Base-by-base conservation (phyloP, 345 rosid genomes). In the Brassica carinata region DNA sequence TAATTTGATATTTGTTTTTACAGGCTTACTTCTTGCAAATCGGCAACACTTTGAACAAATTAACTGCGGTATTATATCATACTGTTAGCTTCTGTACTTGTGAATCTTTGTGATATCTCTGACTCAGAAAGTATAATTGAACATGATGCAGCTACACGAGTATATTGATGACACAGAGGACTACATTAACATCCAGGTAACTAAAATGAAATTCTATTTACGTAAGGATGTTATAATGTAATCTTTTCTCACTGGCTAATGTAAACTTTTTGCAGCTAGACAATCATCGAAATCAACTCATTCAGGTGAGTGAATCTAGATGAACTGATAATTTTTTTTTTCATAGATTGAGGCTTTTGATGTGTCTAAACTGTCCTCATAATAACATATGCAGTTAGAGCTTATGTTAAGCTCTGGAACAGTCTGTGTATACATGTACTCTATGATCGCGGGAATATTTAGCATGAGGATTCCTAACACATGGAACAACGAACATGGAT, bases 91-190 rank as follows among this genome's bases (percentile, higher is more conserved):
- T 48, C 13, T 59, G 14, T 23, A 19, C 17, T 67, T 68, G 19
- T 48, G 71, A 76, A 27, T 74, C 53, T 69, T 77, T 82, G 11
- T 55, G 33, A 34, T 13, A 36, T 38, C 19, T 68, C 61, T 51
- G 51, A 62, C 29, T 68, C 61, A 33, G 11, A 69, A 53, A 19
- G 57, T 64, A 64, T 26, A 33, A 76, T 58, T 77, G 23, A 71
- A 36, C 43, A 64, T 82, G 67, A 63, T 87, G 89, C 92, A 95
- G 98, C 84, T 91, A 79, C 97, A 97, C 2, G 98, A 93, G 79
- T 93, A 91, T 82, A 95, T 93, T 27, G 94, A 93, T 72, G 98
- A 91, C 71, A 95, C 98, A 40, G 99, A 93, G 87, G 97, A 93
- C 81, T 93, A 93, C 85, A 93, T 91, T 76, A 95, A 93, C 83